Base-by-base conservation (phyloP, 495 filamentous ascomycete genomes). In the Aspergillus ostianus region DNA sequence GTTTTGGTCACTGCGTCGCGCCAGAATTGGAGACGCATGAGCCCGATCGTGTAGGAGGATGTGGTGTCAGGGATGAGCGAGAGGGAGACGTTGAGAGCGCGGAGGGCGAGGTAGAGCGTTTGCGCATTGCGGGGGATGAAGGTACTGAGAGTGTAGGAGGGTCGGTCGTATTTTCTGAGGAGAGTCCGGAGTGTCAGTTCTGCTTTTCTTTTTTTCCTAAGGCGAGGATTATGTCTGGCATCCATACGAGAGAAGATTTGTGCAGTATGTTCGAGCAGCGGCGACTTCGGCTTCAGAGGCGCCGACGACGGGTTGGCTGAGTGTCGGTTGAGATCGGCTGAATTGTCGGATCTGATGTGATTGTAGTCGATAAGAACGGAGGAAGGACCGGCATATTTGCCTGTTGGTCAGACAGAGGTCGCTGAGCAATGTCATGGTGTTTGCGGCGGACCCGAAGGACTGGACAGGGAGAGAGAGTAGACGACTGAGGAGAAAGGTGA, bases 11-110 rank as follows among this genome's bases (percentile, higher is more conserved):
- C 73, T 21, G 89, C 82, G 64, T 97, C 93, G 29, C 88, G 84
- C 92, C 95, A 97, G 80, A 97, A 98, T 73, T 96, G 90, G 64
- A 95, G 87, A 47, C 94, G 91, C 80, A 97, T 85, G 18, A 85
- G 80, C 15, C 90, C 94, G 52, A 97, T 87, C 18, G 88, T 87
- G 21, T 87, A 82, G 41, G 85, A 92, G 56, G 88, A 91, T 18
- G 92, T 92, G 8, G 87, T 84, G 78, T 97, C 93, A 54, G 93
- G 89, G 61, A 98, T 87, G 44, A 87, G 82, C 45, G 93, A 91
- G 45, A 96, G 82, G 63, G 96, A 92, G 67, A 96, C 82, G 69
- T 98, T 98, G 74, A 98, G 84, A 36, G 94, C 91, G 46, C 93
- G 90, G 41, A 98, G 83, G 54, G 93, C 91, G 62, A 96, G 84